Conservation (phyloP, 768 basidiomycete species). For the Termitomyces sp. region DNA sequence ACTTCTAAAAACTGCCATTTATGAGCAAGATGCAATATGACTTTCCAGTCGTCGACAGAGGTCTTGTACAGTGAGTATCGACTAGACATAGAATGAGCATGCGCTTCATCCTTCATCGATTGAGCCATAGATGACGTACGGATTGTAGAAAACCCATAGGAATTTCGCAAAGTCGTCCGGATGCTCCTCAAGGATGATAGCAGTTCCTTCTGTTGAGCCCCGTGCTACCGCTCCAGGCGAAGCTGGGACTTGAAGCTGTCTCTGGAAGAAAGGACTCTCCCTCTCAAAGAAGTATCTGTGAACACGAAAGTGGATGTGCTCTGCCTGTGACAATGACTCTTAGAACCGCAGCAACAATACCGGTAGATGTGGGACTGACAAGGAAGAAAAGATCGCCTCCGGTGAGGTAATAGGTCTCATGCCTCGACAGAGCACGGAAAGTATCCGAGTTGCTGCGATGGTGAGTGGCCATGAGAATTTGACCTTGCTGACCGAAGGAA, state of each 20-base stretch:
- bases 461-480: conserved; percentile 19
- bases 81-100: conserved; percentile 29
- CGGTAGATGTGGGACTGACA: conserved; percentile 35
- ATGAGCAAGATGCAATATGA: conserved; percentile 57
- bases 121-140: conserved; percentile 31
- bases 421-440: conserved; percentile 26
- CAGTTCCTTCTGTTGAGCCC: conserved; percentile 38
- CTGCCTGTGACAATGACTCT: conserved; percentile 41
- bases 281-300: conserved; percentile 55
- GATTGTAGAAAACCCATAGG: conserved; percentile 58
- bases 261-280: conserved; percentile 47
- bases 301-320: conserved; percentile 49
- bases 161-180: conserved; percentile 43
- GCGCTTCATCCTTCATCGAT: not conserved
- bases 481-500: conserved; percentile 27
- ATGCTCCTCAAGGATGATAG: conserved; percentile 41
- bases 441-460: conserved; percentile 15
- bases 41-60: conserved; percentile 50
- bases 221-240: conserved; percentile 29
- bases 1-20: conserved; percentile 58
- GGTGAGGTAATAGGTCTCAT: conserved; percentile 44
- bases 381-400: conserved; percentile 53
- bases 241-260: conserved; percentile 31
- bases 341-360: conserved; percentile 29
- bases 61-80: conserved; percentile 57